Conservation (phyloP, 176 grass and related monocot species). For the Raddia guianensis region DNA sequence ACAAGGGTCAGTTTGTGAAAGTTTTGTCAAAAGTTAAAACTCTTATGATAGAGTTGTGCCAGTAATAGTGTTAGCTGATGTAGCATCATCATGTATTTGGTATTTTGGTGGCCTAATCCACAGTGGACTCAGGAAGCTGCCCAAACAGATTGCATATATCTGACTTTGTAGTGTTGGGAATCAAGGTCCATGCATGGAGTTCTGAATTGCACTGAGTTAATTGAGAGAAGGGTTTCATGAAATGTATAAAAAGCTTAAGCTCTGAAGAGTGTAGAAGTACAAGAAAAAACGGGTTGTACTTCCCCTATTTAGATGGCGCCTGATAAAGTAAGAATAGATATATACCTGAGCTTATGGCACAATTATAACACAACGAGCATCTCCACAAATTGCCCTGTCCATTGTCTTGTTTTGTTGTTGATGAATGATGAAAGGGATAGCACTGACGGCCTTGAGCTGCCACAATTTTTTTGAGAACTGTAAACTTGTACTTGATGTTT, state of each 20-base stretch:
- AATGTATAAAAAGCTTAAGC: constrained; percentile 25
- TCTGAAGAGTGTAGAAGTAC: constrained; percentile 17
- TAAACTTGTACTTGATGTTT: constrained; percentile 16
- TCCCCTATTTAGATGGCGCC: constrained; percentile 23
- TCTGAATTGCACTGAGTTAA: constrained; percentile 21
- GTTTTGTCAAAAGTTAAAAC: constrained; percentile 17
- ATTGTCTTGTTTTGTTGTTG: constrained; percentile 34
- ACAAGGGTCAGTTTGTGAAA: not conserved
- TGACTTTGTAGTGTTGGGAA: not conserved
- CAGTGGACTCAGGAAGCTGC: constrained; percentile 3
- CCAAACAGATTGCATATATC: constrained; percentile 16
- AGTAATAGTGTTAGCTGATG: constrained; percentile 11
- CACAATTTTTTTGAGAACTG: constrained; percentile 22
- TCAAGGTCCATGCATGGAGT: constrained; percentile 3
- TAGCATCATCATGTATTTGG: constrained; percentile 23
- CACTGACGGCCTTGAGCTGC: constrained; percentile 16
- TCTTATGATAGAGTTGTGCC: not conserved
- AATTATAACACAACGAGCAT: constrained; percentile 34
- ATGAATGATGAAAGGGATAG: constrained; percentile 23
- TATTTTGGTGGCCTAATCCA: constrained; percentile 24
- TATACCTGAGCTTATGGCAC: constrained; percentile 9
- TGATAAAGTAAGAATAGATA: constrained; percentile 18
- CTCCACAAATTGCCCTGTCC: constrained; percentile 37
- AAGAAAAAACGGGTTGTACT: constrained; percentile 7
- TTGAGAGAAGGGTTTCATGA: constrained; percentile 6